Base-by-base conservation (phyloP, 2,329 filamentous ascomycete species). In the Aspergillus brunneoviolaceus region DNA sequence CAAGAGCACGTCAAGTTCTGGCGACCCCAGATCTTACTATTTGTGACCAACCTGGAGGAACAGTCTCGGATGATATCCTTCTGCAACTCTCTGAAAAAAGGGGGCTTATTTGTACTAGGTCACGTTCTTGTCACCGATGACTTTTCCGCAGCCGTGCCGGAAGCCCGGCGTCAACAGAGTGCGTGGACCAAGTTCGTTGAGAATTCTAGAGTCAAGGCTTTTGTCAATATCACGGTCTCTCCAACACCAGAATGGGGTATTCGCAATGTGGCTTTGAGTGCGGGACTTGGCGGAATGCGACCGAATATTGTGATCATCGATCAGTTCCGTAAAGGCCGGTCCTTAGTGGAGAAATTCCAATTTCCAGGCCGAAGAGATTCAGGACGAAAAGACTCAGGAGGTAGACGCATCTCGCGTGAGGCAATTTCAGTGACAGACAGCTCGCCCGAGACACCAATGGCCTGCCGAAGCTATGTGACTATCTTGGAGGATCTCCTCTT, bases 1-100 rank as follows among this genome's bases (percentile, higher is more conserved):
- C 91, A 91, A 39, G 92, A 96, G 68, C 92, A 96, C 71, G 92
- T 96, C 74, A 96, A 96, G 70, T 96, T 96, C 72, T 96, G 92
- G 92, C 84, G 92, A 55, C 92, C 92, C 0, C 92, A 96, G 65
- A 93, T 96, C 49, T 84, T 96, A 51, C 81, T 96, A 0, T 85
- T 96, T 56, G 86, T 95, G 64, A 95, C 94, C 70, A 86, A 95
- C 68, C 89, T 91, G 4, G 84, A 92, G n/a, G 84, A 84, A 5
- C 90, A 95, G 71, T 92, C 90, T 56, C 88, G 90, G 48, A 83
- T 96, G 47, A 94, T 96, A 2, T 90, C 93, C 60, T 96, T 96
- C 67, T 96, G 92, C 76, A 96, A 96, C 73, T 92, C 91, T 0
- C 79, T 96, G 72, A 96, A 96, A 73, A 96, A 96, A 70, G 92